Evolutionary conservation across 805 yeast species (phyloP).

Genomic region (Candida michaelii): DNA sequence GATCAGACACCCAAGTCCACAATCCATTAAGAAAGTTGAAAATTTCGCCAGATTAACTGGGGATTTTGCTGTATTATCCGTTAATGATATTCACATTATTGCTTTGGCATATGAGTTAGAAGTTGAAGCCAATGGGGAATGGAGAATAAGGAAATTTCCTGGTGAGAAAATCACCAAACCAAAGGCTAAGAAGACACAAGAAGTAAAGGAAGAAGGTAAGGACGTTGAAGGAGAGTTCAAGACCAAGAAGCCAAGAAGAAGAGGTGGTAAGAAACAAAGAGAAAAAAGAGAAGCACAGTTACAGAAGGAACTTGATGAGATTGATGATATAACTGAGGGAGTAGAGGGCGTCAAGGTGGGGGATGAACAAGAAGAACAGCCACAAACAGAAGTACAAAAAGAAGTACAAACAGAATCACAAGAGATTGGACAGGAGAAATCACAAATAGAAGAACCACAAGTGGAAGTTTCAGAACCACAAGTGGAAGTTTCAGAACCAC

Average conservation of each 20-base stretch:
- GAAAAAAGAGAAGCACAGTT: constrained; percentile 50
- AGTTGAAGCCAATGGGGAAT: constrained; percentile 63
- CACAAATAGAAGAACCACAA: constrained; percentile 2
- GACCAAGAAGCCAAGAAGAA: constrained; percentile 40
- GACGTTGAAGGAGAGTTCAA: constrained; percentile 6
- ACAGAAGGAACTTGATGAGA: constrained; percentile 26
- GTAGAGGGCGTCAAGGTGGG: constrained; percentile 12
- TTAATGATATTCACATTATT: constrained; percentile 88
- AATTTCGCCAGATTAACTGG: constrained; percentile 87
- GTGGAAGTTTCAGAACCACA: neutral
- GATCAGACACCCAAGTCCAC: constrained; percentile 75
- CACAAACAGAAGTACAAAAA: constrained; percentile 8
- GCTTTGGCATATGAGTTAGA: constrained; percentile 91
- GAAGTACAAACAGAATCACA: constrained; percentile 13
- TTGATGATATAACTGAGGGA: constrained; percentile 15
- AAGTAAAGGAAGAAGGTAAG: constrained; percentile 6
- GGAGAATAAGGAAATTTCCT: constrained; percentile 70
- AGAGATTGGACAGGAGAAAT: neutral
- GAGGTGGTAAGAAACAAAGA: constrained; percentile 67
- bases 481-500: neutral
- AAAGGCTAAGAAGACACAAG: constrained; percentile 7
- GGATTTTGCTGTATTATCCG: constrained; percentile 82
- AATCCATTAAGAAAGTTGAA: constrained; percentile 60
- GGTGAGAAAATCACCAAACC: constrained; percentile 51
- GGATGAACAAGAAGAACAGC: constrained; percentile 7